Evolutionary conservation across 2,329 filamentous ascomycete genomes (phyloP), one percentile per base, ranked within the genome.

Genomic region (Fusarium fracticaudum): DNA sequence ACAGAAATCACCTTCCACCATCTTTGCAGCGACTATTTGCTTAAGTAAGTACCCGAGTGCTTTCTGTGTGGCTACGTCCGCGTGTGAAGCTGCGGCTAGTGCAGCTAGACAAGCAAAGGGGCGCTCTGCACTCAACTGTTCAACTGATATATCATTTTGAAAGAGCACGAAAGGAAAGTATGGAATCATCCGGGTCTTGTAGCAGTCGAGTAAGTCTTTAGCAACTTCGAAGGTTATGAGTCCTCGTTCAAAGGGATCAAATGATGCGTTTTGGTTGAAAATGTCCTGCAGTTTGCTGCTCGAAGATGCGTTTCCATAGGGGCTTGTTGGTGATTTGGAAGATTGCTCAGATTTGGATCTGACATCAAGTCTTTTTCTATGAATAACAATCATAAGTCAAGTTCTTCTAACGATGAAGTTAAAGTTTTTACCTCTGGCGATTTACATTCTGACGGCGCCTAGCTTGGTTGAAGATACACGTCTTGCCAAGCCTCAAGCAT

Each of bases 111-210:
- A 80, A 6, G 76, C 57, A n/a, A 69, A 75, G 1, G 80, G 80
- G 4, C 66, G 72, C 10, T 72, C 45, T 1, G 54, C 55, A 20
- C 65, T 71, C n/a, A 81, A 22, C 6, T 73, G 61, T 8, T 59
- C 45, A 10, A 79, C 31, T 2, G 69, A 64, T 4, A 64, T 15
- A 4, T 70, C 55, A 3, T 48, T 50, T 1, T 72, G 59, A 20
- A 81, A 64, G 12, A 81, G 54, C 14, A 81, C 73, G 60, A 83
- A 81, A 0, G 80, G 79, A 15, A 80, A 81, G 10, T 79, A 75
- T 3, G 73, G 59, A 4, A 62, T 72, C 64, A 81, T 75, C n/a
- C 67, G 78, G 1, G 57, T 60, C 6, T 26, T 61, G 26, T 78
- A 81, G 4, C 59, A 37, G 0, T 77, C 60, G 0, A 81, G 20